Base-by-base conservation (phyloP, 306 rosid species). In the Morella rubra region DNA sequence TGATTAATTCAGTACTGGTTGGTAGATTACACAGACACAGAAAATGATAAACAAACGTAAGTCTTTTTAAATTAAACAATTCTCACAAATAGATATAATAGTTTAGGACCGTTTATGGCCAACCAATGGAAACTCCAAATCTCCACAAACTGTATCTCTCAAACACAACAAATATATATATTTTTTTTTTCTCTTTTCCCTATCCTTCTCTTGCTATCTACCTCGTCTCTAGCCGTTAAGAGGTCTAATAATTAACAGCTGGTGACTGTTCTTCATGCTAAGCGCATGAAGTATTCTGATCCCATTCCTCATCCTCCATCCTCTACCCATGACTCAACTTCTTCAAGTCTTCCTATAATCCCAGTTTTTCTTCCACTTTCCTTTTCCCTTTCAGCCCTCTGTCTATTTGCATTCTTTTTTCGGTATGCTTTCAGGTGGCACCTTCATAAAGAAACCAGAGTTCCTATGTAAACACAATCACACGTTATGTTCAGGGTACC, bases 171-270 rank as follows among this genome's bases (percentile, higher is more conserved):
- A 56, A 55, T 80, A 45, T 71, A 52, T 40, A 15, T 18, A 4
- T 46, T 51, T 54, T 44, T 56, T 9, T 56, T 60, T n/a, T 10
- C 3, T 40, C 71, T 61, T 27, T 69, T 56, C 32, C 4, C 71
- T 53, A 24, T 73, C 8, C 70, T 73, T 52, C 65, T 71, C 44
- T 60, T 44, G 37, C 52, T 37, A 40, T 56, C 50, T 65, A 52
- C 59, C 47, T 11, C 66, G 65, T 74, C 78, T 71, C 73, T 46
- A 79, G 87, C 89, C 83, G 90, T 85, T 91, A 89, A 86, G 87
- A 79, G 77, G 87, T 82, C 84, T 82, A 91, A 91, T 86, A 80
- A 83, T 88, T 83, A 90, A 88, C 97, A 89, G 95, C 93, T 81
- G 81, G 78, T 71, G 78, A 82, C 82, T 71, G 12, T 75, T 45